phyloP scores from a whole-genome alignment of 257 asterid species.

The Ligustrum vulgare region DNA sequence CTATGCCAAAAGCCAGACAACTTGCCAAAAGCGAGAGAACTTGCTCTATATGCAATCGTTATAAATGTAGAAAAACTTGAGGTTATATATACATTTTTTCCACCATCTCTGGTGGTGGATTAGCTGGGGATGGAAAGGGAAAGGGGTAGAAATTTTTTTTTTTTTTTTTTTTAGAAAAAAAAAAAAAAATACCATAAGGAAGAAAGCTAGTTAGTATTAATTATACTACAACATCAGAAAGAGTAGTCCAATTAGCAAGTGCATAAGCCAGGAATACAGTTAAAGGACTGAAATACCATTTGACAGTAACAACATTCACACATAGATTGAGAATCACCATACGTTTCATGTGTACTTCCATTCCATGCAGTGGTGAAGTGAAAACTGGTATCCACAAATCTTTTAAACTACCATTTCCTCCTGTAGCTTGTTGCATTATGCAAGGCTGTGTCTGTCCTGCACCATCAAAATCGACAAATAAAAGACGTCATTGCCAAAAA shows the following conservation, averaged over 20 bases:
- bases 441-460: conserved; percentile 8
- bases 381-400: conserved; percentile 1
- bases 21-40: too few species aligned
- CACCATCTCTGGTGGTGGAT: too few species aligned
- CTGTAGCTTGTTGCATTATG: conserved; percentile 24
- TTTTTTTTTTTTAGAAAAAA: too few species aligned
- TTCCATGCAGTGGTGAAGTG: neutral
- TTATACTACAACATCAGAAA: conserved; percentile 11
- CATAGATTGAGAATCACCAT: neutral
- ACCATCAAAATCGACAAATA: conserved; percentile 16
- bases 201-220: too few species aligned
- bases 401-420: conserved; percentile 14
- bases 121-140: too few species aligned
- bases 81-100: too few species aligned
- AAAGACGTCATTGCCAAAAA: conserved; percentile 13
- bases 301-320: conserved; percentile 15
- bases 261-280: conserved; percentile 5
- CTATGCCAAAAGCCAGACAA: too few species aligned
- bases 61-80: too few species aligned
- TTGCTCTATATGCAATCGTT: too few species aligned
- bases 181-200: too few species aligned
- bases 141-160: too few species aligned
- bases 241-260: conserved; percentile 4
- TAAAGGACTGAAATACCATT: conserved; percentile 1
- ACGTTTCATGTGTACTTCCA: conserved; percentile 17